Evolutionary conservation across 805 yeast species (phyloP), one percentile per base, ranked within the genome.

Genomic region (Kodamaea nitidulidarum): DNA sequence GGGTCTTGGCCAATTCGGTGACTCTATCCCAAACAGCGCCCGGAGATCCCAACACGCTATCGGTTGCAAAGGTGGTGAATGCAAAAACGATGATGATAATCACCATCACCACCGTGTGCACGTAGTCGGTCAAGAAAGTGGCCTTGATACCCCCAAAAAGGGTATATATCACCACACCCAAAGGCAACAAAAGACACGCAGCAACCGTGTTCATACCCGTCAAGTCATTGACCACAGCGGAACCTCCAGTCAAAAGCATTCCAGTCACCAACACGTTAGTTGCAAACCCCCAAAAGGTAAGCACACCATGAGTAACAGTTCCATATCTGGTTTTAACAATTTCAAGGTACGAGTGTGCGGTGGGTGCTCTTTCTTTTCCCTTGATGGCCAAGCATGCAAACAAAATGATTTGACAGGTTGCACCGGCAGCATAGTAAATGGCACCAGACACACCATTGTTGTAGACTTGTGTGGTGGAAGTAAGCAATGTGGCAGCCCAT

Each of bases 261-360:
- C 95, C 95, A 21, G 95, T 87, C 42, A 90, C 97, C 45, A 90
- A 70, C 44, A 90, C 78, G 57, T 90, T 90, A 25, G 96, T 87
- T 4, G 90, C 90, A 39, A 87, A 64, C 1, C 93, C 96, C 66
- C 85, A 88, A 58, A 82, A 81, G 57, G 85, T 68, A 58, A 69
- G 84, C 5, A 81, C 78, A 17, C 62, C 61, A 56, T 90, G 97
- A 4, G 90, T 82, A 14, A 63, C 51, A n/a, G 72, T 65, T 14
- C 97, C 97, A 55, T 86, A 90, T 45, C 98, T 72, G 0, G 79
- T 82, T 50, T 75, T 79, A 48, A 90, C 76, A 40, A 88, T 84
- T 63, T 90, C 98, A 49, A 88, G 70, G 60, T 84, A 90, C 1
- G 96, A 88, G 64, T 90, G 97, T 2, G 95, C 95, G 35, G 80